A percentile compares a stretch with the other conserved stretches of the same genome.
Conservation (phyloP, 352 stramenopile genomes). For the Phytophthora pisi region DNA sequence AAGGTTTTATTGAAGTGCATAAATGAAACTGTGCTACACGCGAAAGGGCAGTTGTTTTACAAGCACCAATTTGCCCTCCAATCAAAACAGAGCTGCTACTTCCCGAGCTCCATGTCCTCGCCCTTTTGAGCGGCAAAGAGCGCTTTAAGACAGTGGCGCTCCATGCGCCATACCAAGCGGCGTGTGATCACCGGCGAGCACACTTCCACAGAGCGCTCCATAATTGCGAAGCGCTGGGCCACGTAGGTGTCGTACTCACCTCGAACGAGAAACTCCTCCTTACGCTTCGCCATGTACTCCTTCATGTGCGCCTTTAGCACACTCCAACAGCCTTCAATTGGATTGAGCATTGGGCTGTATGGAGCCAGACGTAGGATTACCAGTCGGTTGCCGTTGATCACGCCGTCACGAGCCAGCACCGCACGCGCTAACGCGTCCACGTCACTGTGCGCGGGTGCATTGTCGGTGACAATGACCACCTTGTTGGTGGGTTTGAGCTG, state of each 20-base stretch:
- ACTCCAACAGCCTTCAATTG: constrained; percentile 33
- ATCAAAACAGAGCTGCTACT: too few relatives aligned
- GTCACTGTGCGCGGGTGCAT: constrained; percentile 17
- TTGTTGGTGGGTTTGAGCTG: constrained; percentile 17
- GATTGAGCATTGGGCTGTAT: constrained; percentile 34
- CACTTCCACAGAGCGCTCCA: background rate
- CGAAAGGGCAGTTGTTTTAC: too few relatives aligned
- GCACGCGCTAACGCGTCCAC: constrained; percentile 8
- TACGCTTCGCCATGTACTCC: constrained; percentile 4
- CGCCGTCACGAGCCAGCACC: constrained; percentile 12
- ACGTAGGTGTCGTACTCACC: constrained; percentile 21
- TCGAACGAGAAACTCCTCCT: constrained; percentile 20
- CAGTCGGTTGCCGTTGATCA: constrained; percentile 20
- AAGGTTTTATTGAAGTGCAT: too few relatives aligned
- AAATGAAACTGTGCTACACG: too few relatives aligned
- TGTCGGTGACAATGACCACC: constrained; percentile 31
- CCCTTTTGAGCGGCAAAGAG: constrained; percentile 13
- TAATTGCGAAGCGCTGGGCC: background rate
- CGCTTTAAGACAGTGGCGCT: constrained; percentile 5
- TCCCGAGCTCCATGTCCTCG: constrained; percentile 4
- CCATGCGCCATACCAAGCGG: background rate
- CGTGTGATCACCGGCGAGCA: background rate
- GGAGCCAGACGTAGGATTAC: constrained; percentile 9
- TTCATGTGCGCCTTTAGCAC: constrained; percentile 20
- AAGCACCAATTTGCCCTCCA: too few relatives aligned